phyloP scores from a whole-genome alignment of 2,329 filamentous ascomycete genomes.

The Leptographium galeiforme region DNA sequence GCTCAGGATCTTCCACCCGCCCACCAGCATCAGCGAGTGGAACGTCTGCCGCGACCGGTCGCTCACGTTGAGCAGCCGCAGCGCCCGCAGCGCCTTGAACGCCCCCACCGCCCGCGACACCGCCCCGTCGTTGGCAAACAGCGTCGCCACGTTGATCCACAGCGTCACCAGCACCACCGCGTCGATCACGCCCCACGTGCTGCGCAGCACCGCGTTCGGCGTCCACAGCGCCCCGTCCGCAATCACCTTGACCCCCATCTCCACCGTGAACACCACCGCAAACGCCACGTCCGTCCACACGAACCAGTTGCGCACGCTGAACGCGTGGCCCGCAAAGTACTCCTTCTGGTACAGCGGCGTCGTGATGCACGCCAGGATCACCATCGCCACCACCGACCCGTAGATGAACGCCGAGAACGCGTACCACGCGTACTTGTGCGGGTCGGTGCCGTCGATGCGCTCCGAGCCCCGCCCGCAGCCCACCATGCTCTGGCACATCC shows the following conservation, averaged over 20 bases:
- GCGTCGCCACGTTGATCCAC: conserved; percentile 85
- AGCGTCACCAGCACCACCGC: conserved; percentile 81
- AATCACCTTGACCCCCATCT: conserved; percentile 83
- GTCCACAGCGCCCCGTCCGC: conserved; percentile 95
- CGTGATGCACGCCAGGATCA: conserved; percentile 85
- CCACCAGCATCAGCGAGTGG: conserved; percentile 87
- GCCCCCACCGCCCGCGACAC: conserved; percentile 86
- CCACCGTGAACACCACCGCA: conserved; percentile 70
- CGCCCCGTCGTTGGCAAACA: conserved; percentile 67
- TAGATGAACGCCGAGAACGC: conserved; percentile 89
- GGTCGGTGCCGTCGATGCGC: conserved; percentile 78
- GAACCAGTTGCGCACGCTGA: conserved; percentile 71
- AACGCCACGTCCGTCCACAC: conserved; percentile 89
- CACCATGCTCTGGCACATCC: conserved; percentile 76
- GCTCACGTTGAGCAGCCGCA: conserved; percentile 87
- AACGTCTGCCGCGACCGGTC: conserved; percentile 93
- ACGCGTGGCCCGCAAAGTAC: conserved; percentile 53
- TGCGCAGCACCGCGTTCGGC: conserved; percentile 91
- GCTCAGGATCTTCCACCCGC: conserved; percentile 86
- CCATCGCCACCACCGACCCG: conserved; percentile 89
- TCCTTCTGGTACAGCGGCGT: conserved; percentile 88
- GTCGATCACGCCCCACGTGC: conserved; percentile 94
- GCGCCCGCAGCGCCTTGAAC: conserved; percentile 88
- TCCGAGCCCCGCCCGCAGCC: conserved; percentile 79
- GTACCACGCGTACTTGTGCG: conserved; percentile 85